A percentile compares a stretch with the other conserved stretches of the same genome.
These are phyloP conservation scores for Podaxis sp. DNA, from an alignment of 768 basidiomycete genomes.

Conservation along the genomic window DNA sequence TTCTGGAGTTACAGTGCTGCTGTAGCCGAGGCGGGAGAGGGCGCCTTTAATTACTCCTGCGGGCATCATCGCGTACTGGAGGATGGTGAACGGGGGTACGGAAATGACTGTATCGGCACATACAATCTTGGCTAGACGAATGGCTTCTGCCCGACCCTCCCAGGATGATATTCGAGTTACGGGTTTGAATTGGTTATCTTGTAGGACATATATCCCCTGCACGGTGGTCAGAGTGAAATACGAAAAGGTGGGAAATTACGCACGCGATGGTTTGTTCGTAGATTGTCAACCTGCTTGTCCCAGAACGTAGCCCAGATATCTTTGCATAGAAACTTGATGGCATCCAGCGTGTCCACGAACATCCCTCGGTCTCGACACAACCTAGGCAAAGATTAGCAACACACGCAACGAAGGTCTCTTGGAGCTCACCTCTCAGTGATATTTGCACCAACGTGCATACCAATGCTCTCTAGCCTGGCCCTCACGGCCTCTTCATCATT, in stretches of 20 bases:
- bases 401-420: background rate
- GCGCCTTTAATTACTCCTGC: constrained; percentile 84
- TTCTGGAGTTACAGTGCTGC: constrained; percentile 74
- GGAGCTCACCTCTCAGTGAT: constrained; percentile 75
- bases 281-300: constrained; percentile 94
- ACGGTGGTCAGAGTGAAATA: background rate
- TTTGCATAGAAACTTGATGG: constrained; percentile 94
- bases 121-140: constrained; percentile 69
- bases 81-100: background rate
- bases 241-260: constrained; percentile 18
- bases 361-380: constrained; percentile 70
- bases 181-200: constrained; percentile 88
- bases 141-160: constrained; percentile 70
- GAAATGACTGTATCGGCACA: constrained; percentile 16
- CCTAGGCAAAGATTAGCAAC: constrained; percentile 32
- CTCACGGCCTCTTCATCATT: constrained; percentile 75
- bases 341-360: constrained; percentile 82
- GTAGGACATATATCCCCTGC: constrained; percentile 90
- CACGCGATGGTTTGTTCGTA: constrained; percentile 92
- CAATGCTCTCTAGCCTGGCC: constrained; percentile 74
- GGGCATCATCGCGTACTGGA: constrained; percentile 76
- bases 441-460: constrained; percentile 81
- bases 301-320: constrained; percentile 91
- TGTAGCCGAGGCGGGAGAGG: constrained; percentile 70
- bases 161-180: constrained; percentile 77